Conservation (phyloP, 2,329 filamentous ascomycete genomes). For the Emericellopsis cladophorae region DNA sequence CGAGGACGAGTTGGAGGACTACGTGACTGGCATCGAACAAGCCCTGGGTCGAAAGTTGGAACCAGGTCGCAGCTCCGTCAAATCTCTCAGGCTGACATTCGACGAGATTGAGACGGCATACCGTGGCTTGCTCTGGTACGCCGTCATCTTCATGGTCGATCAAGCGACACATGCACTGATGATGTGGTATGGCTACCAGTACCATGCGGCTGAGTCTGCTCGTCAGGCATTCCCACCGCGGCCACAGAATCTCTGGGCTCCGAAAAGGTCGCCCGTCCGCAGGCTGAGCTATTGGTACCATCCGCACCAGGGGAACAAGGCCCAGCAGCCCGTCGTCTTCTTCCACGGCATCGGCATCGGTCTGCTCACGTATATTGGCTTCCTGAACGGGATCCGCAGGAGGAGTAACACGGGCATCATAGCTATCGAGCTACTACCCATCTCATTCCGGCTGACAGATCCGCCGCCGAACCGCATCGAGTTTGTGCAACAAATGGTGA, state of each 20-base stretch:
- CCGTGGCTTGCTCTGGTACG: conserved; percentile 52
- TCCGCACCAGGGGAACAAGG: conserved; percentile 37
- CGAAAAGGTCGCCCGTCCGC: conserved; percentile 29
- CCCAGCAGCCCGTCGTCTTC: conserved; percentile 48
- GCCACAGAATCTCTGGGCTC: conserved; percentile 31
- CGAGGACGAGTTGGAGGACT: conserved; percentile 28
- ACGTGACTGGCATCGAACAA: conserved; percentile 38
- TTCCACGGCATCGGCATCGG: conserved; percentile 62
- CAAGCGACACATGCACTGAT: conserved; percentile 33
- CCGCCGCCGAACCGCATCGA: conserved; percentile 35
- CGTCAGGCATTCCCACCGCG: conserved; percentile 44
- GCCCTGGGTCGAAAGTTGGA: conserved; percentile 32
- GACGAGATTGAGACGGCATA: conserved; percentile 49
- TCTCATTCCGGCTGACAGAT: conserved; percentile 49
- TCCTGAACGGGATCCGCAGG: conserved; percentile 37
- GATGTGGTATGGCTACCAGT: conserved; percentile 34
- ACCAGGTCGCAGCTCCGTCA: conserved; percentile 41
- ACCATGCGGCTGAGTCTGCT: conserved; percentile 23
- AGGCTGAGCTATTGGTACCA: conserved; percentile 53
- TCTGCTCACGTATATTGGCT: conserved; percentile 46
- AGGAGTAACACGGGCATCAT: conserved; percentile 42
- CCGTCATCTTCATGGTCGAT: conserved; percentile 41
- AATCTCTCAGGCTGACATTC: conserved; percentile 50
- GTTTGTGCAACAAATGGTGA: conserved; percentile 41
- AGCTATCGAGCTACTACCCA: conserved; percentile 51